Conservation (phyloP, 139 green algal genomes). For the Tetraselmis striata region DNA sequence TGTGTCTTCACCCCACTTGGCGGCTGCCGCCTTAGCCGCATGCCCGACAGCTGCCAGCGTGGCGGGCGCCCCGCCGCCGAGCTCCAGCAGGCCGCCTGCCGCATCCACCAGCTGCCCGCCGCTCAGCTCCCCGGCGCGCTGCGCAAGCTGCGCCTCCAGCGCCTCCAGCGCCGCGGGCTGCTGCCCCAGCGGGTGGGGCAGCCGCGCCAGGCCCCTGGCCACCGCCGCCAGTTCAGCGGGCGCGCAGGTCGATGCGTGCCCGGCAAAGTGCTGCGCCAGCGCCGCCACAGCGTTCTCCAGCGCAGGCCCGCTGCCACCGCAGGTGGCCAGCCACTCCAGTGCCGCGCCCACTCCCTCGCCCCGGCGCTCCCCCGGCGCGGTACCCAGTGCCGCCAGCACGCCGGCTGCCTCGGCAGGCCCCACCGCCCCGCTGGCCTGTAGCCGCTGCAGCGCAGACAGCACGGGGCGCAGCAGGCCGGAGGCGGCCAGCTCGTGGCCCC, state of each 20-base stretch:
- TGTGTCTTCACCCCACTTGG: background rate
- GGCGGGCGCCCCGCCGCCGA: background rate
- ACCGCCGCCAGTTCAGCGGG: background rate
- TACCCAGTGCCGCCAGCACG: no score
- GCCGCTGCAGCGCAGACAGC: no score
- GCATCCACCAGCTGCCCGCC: background rate
- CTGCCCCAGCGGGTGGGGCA: background rate
- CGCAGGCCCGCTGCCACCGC: no score
- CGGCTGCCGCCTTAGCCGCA: no score
- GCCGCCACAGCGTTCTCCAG: background rate
- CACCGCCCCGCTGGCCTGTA: no score
- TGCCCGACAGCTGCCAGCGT: background rate
- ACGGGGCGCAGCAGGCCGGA: no score
- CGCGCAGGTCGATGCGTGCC: background rate
- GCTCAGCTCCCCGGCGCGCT: background rate
- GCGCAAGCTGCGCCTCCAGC: background rate
- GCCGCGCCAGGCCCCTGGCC: background rate
- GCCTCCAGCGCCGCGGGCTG: background rate
- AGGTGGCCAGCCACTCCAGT: background rate
- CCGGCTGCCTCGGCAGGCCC: no score
- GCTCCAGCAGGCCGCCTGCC: background rate
- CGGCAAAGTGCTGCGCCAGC: background rate
- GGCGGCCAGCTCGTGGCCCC: no score
- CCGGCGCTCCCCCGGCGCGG: no score
- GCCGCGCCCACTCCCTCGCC: background rate